These are phyloP conservation scores for Cordyceps fumosorosea DNA, from an alignment of 2,329 filamentous ascomycete species.

Conservation along the genomic window DNA sequence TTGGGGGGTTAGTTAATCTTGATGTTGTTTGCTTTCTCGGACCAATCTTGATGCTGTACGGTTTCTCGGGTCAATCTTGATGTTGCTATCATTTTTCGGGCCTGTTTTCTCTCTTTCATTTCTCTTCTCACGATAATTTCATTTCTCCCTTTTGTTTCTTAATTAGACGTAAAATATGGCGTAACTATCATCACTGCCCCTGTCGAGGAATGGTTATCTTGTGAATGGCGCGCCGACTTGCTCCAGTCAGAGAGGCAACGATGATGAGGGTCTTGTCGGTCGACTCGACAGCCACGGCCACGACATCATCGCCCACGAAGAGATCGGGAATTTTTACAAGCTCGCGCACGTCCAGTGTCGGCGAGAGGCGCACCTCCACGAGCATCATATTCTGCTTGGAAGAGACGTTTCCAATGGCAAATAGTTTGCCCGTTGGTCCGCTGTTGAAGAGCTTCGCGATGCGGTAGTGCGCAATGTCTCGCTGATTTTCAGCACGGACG, in stretches of 20 bases:
- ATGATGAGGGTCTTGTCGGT: conserved; percentile 16
- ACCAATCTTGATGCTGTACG: too few relatives aligned
- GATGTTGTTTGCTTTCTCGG: neutral
- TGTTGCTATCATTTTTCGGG: neutral
- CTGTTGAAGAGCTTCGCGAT: conserved; percentile 22
- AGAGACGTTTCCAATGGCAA: conserved; percentile 20
- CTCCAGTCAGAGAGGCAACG: conserved; percentile 19
- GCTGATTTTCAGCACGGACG: conserved; percentile 11
- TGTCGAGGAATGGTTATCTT: conserved; percentile 9
- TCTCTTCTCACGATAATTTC: neutral
- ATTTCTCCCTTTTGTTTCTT: too few relatives aligned
- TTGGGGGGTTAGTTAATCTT: neutral
- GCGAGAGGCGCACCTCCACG: conserved; percentile 18
- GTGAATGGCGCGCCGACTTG: conserved; percentile 20
- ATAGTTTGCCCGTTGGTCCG: conserved; percentile 18
- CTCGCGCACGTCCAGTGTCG: conserved; percentile 12
- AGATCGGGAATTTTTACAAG: conserved; percentile 16
- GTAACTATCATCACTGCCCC: neutral
- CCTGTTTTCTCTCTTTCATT: neutral
- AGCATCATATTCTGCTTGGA: conserved; percentile 20
- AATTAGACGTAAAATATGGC: neutral
- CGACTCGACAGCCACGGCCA: neutral
- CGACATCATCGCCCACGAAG: conserved; percentile 16
- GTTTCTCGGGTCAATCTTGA: neutral
- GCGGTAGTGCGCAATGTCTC: conserved; percentile 22